phyloP scores from a whole-genome alignment of 768 basidiomycete species.

The Lenzites betulinus region DNA sequence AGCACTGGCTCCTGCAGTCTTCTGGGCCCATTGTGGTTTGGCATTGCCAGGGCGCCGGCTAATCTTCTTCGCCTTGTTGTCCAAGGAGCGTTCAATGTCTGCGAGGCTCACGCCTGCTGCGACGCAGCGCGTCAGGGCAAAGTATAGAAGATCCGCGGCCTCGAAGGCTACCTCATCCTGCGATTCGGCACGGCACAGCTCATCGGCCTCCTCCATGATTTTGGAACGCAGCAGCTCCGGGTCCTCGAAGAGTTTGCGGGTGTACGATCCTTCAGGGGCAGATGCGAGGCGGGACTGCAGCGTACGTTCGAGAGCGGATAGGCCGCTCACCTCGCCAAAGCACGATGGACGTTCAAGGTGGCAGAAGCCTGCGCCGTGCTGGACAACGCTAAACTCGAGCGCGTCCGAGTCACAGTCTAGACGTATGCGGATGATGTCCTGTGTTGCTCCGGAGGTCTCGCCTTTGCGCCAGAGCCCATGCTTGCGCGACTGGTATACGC shows the following conservation, averaged over 20 bases:
- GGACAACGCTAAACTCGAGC: conserved; percentile 87
- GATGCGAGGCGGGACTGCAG: conserved; percentile 68
- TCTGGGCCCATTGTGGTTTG: conserved; percentile 73
- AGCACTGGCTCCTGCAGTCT: conserved; percentile 22
- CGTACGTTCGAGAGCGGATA: conserved; percentile 79
- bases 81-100: conserved; percentile 83
- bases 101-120: conserved; percentile 77
- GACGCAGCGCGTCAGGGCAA: conserved; percentile 83
- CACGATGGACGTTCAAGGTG: conserved; percentile 87
- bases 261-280: conserved; percentile 93
- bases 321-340: conserved; percentile 81
- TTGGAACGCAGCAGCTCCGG: conserved; percentile 82
- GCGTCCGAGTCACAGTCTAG: conserved; percentile 93
- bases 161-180: conserved; percentile 90
- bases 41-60: conserved; percentile 89
- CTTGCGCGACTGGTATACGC: conserved; percentile 95
- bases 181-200: conserved; percentile 82
- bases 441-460: conserved; percentile 92
- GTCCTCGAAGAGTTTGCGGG: conserved; percentile 82
- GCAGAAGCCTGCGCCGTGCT: conserved; percentile 91
- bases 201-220: conserved; percentile 98
- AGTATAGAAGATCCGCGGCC: conserved; percentile 94
- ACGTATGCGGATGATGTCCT: conserved; percentile 80
- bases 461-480: conserved; percentile 98
- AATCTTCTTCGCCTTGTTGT: conserved; percentile 83